A percentile compares a stretch with the other conserved stretches of the same genome.
phyloP scores from a whole-genome alignment of 441 rosid species.

The Euphorbia celastroides region DNA sequence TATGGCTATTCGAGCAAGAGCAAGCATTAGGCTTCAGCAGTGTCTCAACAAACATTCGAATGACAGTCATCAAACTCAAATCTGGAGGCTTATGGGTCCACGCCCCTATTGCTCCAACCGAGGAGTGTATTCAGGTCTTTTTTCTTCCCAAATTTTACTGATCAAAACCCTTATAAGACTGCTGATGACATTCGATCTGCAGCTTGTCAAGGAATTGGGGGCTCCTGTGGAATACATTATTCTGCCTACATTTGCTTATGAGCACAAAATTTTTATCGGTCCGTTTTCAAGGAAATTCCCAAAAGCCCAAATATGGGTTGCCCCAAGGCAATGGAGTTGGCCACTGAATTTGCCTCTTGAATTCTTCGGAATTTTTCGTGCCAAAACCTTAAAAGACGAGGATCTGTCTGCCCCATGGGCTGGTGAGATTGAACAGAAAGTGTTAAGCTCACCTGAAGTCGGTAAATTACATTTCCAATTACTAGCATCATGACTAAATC shows the following conservation, averaged over 20 bases:
- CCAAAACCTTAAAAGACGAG: conserved; percentile 63
- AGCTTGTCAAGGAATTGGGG: conserved; percentile 85
- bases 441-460: conserved; percentile 94
- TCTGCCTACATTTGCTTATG: conserved; percentile 92
- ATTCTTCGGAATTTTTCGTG: conserved; percentile 86
- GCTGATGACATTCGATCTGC: not conserved
- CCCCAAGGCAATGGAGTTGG: conserved; percentile 99
- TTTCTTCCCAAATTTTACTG: not conserved
- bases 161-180: not conserved
- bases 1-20: conserved; percentile 98
- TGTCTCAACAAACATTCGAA: conserved; percentile 86
- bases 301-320: conserved; percentile 85
- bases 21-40: conserved; percentile 98
- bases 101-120: conserved; percentile 98
- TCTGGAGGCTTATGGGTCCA: conserved; percentile 99
- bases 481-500: conserved; percentile 11
- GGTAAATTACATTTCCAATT: conserved; percentile 38
- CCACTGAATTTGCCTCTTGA: conserved; percentile 90
- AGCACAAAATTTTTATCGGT: conserved; percentile 93
- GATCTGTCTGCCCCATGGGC: conserved; percentile 86
- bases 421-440: conserved; percentile 87
- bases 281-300: conserved; percentile 98
- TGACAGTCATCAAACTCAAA: conserved; percentile 92
- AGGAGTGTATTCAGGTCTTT: conserved; percentile 81
- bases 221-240: conserved; percentile 84